Evolutionary conservation across 78 protist species (phyloP), one percentile per base, ranked within the genome.

Genomic region (Dictyostelium capitatum): DNA sequence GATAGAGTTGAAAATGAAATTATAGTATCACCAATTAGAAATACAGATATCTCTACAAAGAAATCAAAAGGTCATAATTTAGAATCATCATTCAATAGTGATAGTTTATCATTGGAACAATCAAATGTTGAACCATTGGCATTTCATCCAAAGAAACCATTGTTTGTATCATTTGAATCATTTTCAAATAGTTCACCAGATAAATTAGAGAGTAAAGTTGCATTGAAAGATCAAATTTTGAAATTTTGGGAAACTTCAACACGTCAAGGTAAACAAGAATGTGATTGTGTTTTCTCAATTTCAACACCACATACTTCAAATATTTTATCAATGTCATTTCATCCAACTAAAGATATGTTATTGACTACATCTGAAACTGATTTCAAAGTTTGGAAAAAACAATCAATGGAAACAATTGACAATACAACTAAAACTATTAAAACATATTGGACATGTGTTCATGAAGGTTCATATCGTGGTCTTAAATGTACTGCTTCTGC

Each of bases 301-400:
- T 43, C 79, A 1, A 37, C 46, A 23, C 93, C 93, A 65, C 93
- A 87, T 57, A 47, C 25, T 0, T 37, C 83, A 5, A 51, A 46
- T 30, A 77, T 87, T 1, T 19, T 23, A 15, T 56, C 93, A 32
- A 43, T 87, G 74, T n/a, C 43, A 32, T 87, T 87, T 79, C 93
- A 87, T 77, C 93, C 93, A 47, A 77, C 30, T 2, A 20, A 47
- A 19, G 20, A 67, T 14, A 28, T 64, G 2, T 70, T 87, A 8
- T 28, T 77, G 10, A 87, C 93, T 0, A 65, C 75, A 6, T 37
- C 85, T 1, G 62, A 15, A 8, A 37, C 23, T 0, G 93, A 87
- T 37, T 87, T 87, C 23, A 87, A 87, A 43, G 8, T 87, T 17
- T 87, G 93, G 93, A 57, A 50, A 25, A 43, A 54, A 19, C 57